These are phyloP conservation scores for Hymenoscyphus scutula DNA, from an alignment of 2,329 filamentous ascomycete genomes.

Conservation along the genomic window DNA sequence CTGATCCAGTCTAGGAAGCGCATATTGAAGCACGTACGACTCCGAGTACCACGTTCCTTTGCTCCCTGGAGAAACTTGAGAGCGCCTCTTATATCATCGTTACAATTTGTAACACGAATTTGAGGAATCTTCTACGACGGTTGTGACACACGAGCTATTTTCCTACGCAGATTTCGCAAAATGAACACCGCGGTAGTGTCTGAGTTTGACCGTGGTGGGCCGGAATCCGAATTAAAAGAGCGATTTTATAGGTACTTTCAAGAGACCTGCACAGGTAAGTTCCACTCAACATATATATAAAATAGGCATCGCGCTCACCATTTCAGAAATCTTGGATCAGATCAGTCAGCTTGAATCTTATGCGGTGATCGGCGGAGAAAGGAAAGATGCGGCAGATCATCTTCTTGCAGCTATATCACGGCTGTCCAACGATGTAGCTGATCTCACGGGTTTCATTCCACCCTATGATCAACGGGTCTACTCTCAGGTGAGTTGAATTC, in stretches of 20 bases:
- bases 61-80: neutral
- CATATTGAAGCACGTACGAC: neutral
- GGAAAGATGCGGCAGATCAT: conserved; percentile 76
- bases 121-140: neutral
- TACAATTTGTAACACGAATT: conserved; percentile 3
- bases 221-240: conserved; percentile 57
- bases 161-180: neutral
- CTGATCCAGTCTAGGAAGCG: neutral
- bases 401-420: conserved; percentile 76
- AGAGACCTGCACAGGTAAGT: conserved; percentile 14
- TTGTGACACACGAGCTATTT: neutral
- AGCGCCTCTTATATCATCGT: conserved; percentile 8
- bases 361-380: conserved; percentile 66
- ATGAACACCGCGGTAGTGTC: conserved; percentile 20
- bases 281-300: neutral
- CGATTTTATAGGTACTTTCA: conserved; percentile 74
- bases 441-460: conserved; percentile 77
- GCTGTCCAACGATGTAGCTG: conserved; percentile 80
- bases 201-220: conserved; percentile 23
- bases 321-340: conserved; percentile 69
- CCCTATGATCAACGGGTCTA: conserved; percentile 89
- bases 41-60: neutral
- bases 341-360: conserved; percentile 67
- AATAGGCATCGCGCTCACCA: conserved; percentile 4
- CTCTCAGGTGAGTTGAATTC: conserved; percentile 56